Conservation (phyloP, 495 filamentous ascomycete species). For the Podospora appendiculata region DNA sequence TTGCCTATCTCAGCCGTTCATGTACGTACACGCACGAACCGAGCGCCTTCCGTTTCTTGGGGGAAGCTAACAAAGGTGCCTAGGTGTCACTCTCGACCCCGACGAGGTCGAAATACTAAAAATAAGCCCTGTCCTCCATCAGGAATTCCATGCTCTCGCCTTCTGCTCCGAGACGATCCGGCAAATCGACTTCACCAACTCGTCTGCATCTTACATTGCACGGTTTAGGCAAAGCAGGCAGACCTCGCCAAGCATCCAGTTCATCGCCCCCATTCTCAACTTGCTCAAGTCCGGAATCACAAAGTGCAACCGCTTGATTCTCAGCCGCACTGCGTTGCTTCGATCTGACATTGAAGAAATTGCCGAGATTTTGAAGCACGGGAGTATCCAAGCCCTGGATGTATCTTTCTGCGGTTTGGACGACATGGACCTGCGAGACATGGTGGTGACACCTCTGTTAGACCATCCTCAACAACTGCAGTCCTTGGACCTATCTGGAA, state of each 20-base stretch:
- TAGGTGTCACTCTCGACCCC: constrained; percentile 18
- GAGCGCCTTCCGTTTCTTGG: too few relatives aligned
- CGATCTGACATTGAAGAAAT: constrained; percentile 21
- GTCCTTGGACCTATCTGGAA: constrained; percentile 58
- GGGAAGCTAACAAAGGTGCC: neutral
- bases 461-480: constrained; percentile 11
- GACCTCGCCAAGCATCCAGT: constrained; percentile 13
- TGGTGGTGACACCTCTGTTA: constrained; percentile 39
- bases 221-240: neutral
- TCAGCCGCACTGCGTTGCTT: constrained; percentile 16
- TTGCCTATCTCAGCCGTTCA: constrained; percentile 23
- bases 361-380: constrained; percentile 18
- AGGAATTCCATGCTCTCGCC: constrained; percentile 41
- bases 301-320: constrained; percentile 21
- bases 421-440: constrained; percentile 14
- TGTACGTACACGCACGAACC: constrained; percentile 9
- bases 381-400: constrained; percentile 20
- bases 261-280: constrained; percentile 24
- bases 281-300: constrained; percentile 20
- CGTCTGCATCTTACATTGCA: constrained; percentile 12
- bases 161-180: constrained; percentile 36
- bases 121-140: constrained; percentile 31
- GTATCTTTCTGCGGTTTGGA: constrained; percentile 22
- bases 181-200: constrained; percentile 35
- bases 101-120: constrained; percentile 30